These are phyloP conservation scores for Zygoascus flipseniorum DNA, from an alignment of 805 yeast genomes.

Conservation along the genomic window DNA sequence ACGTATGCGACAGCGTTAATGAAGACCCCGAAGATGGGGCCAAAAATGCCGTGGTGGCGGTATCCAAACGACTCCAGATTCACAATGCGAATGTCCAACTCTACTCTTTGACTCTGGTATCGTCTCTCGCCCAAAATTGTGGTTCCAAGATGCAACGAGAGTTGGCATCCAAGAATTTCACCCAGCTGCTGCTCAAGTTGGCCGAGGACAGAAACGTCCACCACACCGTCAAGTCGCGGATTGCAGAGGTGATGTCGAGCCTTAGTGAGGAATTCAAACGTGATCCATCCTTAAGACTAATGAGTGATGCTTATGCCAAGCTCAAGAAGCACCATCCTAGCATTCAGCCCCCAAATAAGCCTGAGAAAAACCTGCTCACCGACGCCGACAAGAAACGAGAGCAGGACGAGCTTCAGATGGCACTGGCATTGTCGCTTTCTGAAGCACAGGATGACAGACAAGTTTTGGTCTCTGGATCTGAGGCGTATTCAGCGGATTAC, in stretches of 20 bases:
- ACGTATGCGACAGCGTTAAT: conserved; percentile 58
- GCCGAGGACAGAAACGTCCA: conserved; percentile 52
- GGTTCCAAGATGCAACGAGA: conserved; percentile 60
- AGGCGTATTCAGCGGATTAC: neutral
- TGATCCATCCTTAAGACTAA: conserved; percentile 71
- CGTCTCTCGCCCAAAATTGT: conserved; percentile 67
- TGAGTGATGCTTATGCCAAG: conserved; percentile 51
- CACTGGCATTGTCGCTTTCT: conserved; percentile 60
- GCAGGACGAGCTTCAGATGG: conserved; percentile 73
- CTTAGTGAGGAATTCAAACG: conserved; percentile 52
- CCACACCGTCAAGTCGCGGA: conserved; percentile 51
- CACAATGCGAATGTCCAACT: conserved; percentile 59
- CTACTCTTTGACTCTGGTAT: conserved; percentile 43
- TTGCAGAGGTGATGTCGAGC: conserved; percentile 61
- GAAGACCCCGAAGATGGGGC: conserved; percentile 52
- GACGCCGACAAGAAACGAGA: conserved; percentile 45
- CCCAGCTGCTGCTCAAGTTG: conserved; percentile 40
- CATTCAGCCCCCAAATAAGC: conserved; percentile 43
- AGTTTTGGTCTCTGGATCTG: conserved; percentile 12
- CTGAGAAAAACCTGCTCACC: conserved; percentile 45
- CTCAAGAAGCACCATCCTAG: conserved; percentile 38
- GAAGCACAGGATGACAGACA: conserved; percentile 37
- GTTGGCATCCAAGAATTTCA: conserved; percentile 50
- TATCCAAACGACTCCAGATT: conserved; percentile 41
- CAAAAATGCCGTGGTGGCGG: conserved; percentile 36